Evolutionary conservation across 2,329 filamentous ascomycete species (phyloP), one percentile per base, ranked within the genome.

Genomic region (Emmonsiellopsis sp.): DNA sequence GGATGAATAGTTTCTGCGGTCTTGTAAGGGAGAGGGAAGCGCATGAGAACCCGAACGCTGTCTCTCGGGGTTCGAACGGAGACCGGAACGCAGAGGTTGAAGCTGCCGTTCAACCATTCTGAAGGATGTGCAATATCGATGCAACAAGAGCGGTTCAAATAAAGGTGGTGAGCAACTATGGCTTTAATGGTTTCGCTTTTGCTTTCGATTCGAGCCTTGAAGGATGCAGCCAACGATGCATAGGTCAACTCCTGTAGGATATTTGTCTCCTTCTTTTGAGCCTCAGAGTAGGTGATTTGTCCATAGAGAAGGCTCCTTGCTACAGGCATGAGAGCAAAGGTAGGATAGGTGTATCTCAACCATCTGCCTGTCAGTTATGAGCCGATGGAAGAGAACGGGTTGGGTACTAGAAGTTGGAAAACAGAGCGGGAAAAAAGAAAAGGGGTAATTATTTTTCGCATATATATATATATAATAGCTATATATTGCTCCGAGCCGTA

Each of bases 241-340:
- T 47, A 47, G 40, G 54, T 51, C 32, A 56, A 42, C 44, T 54
- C 31, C 14, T 44, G 32, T 36, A 56, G 34, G 32, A 56, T 51
- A 39, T 56, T 56, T 40, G 32, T 54, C 43, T 56, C 54, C n/a
- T 34, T 45, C 36, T 51, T 40, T 42, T 46, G 36, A 27, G 53
- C 53, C 6, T 48, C 43, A 13, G 50, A 53, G 37, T 48, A 53
- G 13, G 53, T 55, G 50, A 55, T 52, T n/a, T 55, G 13, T 21
- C 47, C 47, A 27, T 39, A 14, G 21, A 51, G 45, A 34, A 51
- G 2, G 40, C 4, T n/a, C 9, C 46, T 33, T 42, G 52, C 40
- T n/a, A 31, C 34, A n/a, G 47, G 52, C 52, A 54, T 54, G 36
- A n/a, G n/a, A n/a, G n/a, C 17, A 17, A 17, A 17, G 17, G 2